Conservation (phyloP, 352 stramenopile species). For the Phytophthora meadii region DNA sequence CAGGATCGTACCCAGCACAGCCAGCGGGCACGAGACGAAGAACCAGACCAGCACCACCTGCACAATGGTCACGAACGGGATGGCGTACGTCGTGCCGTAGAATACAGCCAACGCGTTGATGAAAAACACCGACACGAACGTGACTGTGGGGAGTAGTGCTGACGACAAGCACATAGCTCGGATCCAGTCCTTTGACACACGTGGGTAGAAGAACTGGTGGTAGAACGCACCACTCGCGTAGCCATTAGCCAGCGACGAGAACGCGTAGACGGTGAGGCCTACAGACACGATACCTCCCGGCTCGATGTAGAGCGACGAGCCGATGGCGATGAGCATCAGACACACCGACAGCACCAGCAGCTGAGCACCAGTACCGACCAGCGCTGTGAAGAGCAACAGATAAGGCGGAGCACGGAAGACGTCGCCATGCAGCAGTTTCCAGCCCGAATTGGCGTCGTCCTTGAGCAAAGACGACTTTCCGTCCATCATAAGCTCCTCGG, state of each 20-base stretch:
- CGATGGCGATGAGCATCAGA: conserved; percentile 97
- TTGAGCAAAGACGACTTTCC: conserved; percentile 82
- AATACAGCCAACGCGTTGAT: conserved; percentile 86
- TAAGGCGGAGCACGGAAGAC: conserved; percentile 94
- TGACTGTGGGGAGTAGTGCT: conserved; percentile 72
- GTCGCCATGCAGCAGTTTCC: conserved; percentile 97
- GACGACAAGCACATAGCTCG: conserved; percentile 88
- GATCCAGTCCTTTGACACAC: conserved; percentile 92
- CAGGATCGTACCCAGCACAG: conserved; percentile 96
- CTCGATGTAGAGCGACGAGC: conserved; percentile 96
- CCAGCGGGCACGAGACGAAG: conserved; percentile 97
- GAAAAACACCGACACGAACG: conserved; percentile 89
- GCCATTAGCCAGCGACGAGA: conserved; percentile 92
- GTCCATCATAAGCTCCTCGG: conserved; percentile 87
- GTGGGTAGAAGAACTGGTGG: conserved; percentile 92
- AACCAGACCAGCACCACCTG: conserved; percentile 97
- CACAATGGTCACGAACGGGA: conserved; percentile 87
- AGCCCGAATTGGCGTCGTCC: conserved; percentile 90
- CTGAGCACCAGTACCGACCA: conserved; percentile 97
- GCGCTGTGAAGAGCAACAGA: conserved; percentile 95
- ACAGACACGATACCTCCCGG: conserved; percentile 95
- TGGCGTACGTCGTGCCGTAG: conserved; percentile 88
- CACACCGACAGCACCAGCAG: conserved; percentile 93
- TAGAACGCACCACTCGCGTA: conserved; percentile 92
- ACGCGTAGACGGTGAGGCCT: conserved; percentile 95